Evolutionary conservation across 345 rosid species (phyloP).

Genomic region (Orychophragmus violaceus): DNA sequence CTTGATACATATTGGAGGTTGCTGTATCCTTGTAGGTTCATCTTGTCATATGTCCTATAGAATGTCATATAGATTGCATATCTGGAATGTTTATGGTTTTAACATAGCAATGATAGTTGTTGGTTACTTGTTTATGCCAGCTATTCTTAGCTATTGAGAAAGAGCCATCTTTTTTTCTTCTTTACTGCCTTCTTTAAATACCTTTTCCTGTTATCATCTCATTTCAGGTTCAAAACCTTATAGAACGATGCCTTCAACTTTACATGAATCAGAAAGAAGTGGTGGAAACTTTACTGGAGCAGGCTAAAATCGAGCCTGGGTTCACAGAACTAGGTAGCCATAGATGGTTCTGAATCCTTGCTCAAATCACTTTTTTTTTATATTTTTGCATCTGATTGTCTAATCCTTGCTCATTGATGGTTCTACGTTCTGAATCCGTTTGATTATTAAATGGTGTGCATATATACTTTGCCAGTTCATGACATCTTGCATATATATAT

Average conservation of each 20-base stretch:
- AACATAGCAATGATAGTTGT: neutral
- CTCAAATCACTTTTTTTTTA: neutral
- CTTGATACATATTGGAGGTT: neutral
- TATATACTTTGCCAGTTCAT: neutral
- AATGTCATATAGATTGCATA: neutral
- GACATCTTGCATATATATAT: no score
- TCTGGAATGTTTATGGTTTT: neutral
- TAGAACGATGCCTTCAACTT: constrained; percentile 90
- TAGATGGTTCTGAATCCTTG: neutral
- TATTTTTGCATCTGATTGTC: neutral
- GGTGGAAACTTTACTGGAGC: constrained; percentile 71
- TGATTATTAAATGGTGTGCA: neutral
- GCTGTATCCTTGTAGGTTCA: neutral
- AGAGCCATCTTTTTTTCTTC: neutral
- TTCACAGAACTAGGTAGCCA: constrained; percentile 85
- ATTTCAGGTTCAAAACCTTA: constrained; percentile 89
- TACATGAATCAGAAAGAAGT: constrained; percentile 97
- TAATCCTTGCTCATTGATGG: neutral
- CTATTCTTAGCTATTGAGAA: neutral
- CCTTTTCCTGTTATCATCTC: neutral
- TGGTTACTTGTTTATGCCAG: neutral
- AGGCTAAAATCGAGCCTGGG: constrained; percentile 94
- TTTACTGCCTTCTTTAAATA: neutral
- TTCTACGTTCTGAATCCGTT: neutral
- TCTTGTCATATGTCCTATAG: neutral